phyloP scores from a whole-genome alignment of 202 grass and related monocot genomes.

The Schoenoplectus triqueter region DNA sequence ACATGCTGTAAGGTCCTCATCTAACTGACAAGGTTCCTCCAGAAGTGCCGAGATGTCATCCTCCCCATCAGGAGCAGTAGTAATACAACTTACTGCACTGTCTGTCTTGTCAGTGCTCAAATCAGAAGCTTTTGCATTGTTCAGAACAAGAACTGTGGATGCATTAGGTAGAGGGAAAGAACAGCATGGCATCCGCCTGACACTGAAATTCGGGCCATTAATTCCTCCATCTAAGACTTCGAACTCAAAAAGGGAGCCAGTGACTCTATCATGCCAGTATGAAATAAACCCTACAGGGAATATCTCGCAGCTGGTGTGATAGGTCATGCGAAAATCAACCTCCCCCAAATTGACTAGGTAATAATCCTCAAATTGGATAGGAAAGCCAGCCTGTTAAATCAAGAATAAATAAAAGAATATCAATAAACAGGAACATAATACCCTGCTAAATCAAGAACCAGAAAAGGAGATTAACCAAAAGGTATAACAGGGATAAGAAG shows the following conservation, averaged over 20 bases:
- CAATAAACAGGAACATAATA: slow-evolving; percentile 36
- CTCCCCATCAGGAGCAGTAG: slow-evolving; percentile 52
- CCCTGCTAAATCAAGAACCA: slow-evolving; percentile 14
- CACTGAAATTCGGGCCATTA: slow-evolving; percentile 58
- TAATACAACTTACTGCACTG: slow-evolving; percentile 50
- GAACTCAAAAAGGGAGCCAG: slow-evolving; percentile 95
- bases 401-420: slow-evolving; percentile 45
- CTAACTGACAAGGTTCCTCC: slow-evolving; percentile 53
- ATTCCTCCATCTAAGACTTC: slow-evolving; percentile 78
- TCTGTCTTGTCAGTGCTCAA: slow-evolving; percentile 61
- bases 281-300: slow-evolving; percentile 91
- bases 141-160: slow-evolving; percentile 67
- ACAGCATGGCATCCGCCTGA: slow-evolving; percentile 83
- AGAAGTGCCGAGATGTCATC: slow-evolving; percentile 74
- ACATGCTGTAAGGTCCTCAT: slow-evolving; percentile 64
- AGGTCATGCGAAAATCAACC: slow-evolving; percentile 69
- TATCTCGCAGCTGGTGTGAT: slow-evolving; percentile 76
- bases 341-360: slow-evolving; percentile 82
- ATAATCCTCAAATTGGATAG: slow-evolving; percentile 86
- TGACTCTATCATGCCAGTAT: slow-evolving; percentile 94
- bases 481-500: slow-evolving; percentile 32
- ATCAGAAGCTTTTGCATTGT: slow-evolving; percentile 59
- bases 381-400: slow-evolving; percentile 65
- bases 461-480: slow-evolving; percentile 34
- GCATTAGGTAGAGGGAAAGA: slow-evolving; percentile 64